These are phyloP conservation scores for Teratosphaeria pseudoeucalypti DNA, from an alignment of 2,329 filamentous ascomycete species.

Conservation along the genomic window DNA sequence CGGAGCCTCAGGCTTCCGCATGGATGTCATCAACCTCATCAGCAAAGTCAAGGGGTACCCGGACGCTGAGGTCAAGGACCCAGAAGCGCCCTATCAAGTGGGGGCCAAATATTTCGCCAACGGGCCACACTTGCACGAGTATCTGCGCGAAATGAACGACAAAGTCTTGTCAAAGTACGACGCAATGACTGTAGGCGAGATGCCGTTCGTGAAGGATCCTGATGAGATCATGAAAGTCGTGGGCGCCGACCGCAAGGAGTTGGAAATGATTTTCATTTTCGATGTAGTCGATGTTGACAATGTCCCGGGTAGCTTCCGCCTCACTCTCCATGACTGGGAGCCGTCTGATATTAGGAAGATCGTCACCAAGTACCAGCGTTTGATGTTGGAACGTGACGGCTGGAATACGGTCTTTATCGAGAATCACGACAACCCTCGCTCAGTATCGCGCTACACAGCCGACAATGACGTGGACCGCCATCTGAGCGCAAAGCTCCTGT, in stretches of 20 bases:
- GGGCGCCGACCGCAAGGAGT: constrained; percentile 29
- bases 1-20: constrained; percentile 37
- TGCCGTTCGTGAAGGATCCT: constrained; percentile 43
- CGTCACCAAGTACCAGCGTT: constrained; percentile 33
- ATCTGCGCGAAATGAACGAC: constrained; percentile 42
- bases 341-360: constrained; percentile 18
- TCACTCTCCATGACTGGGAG: constrained; percentile 32
- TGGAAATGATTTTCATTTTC: constrained; percentile 42
- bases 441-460: constrained; percentile 38
- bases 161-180: constrained; percentile 46
- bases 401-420: constrained; percentile 45
- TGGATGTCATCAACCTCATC: constrained; percentile 41
- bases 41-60: constrained; percentile 34
- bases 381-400: constrained; percentile 38
- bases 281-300: constrained; percentile 34
- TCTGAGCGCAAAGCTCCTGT: constrained; percentile 37
- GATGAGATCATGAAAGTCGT: constrained; percentile 34
- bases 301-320: constrained; percentile 20
- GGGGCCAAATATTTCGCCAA: constrained; percentile 44
- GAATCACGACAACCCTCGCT: constrained; percentile 43
- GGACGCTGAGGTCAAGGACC: constrained; percentile 32
- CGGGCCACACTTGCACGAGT: constrained; percentile 49
- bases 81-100: constrained; percentile 35
- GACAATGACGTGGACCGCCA: constrained; percentile 37
- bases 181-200: constrained; percentile 51